These are phyloP conservation scores for Penicillium odoratum DNA, from an alignment of 495 filamentous ascomycete genomes.

Conservation along the genomic window DNA sequence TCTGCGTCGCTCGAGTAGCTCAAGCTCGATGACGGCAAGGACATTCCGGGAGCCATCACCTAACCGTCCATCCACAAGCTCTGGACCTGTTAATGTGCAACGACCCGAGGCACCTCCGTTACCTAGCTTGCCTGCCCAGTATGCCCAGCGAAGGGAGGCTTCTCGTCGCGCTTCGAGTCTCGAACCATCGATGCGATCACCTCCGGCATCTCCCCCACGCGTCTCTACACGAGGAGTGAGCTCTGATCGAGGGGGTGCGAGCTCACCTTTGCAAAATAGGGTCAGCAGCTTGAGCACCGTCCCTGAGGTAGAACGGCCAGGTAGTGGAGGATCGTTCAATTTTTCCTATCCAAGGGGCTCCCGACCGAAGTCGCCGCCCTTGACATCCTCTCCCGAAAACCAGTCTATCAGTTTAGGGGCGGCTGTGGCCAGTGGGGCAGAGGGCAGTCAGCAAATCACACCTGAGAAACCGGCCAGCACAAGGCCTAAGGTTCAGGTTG, in stretches of 20 bases:
- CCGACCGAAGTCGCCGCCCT: constrained; percentile 43
- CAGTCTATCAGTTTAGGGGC: constrained; percentile 13
- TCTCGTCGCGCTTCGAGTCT: constrained; percentile 54
- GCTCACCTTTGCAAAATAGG: constrained; percentile 22
- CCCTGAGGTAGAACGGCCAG: constrained; percentile 53
- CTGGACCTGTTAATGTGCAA: constrained; percentile 25
- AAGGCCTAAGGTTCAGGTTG: constrained; percentile 43
- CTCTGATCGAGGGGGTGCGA: constrained; percentile 41
- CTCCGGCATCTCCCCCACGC: constrained; percentile 46
- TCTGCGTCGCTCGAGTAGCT: constrained; percentile 66
- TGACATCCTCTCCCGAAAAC: constrained; percentile 19
- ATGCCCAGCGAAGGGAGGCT: constrained; percentile 32
- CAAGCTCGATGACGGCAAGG: constrained; percentile 79
- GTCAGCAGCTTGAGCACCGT: constrained; percentile 36
- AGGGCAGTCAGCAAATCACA: constrained; percentile 35
- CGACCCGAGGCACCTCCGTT: constrained; percentile 62
- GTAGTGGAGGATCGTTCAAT: constrained; percentile 71
- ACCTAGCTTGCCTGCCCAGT: constrained; percentile 62
- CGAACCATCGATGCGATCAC: constrained; percentile 51
- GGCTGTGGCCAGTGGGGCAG: constrained; percentile 21
- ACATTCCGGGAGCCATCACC: constrained; percentile 76
- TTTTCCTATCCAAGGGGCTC: constrained; percentile 79
- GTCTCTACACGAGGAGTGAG: constrained; percentile 42
- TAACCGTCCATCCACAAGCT: constrained; percentile 48
- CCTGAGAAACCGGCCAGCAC: constrained; percentile 53